Conservation (phyloP, 805 yeast genomes). For the Schizosaccharomyces osmophilus region DNA sequence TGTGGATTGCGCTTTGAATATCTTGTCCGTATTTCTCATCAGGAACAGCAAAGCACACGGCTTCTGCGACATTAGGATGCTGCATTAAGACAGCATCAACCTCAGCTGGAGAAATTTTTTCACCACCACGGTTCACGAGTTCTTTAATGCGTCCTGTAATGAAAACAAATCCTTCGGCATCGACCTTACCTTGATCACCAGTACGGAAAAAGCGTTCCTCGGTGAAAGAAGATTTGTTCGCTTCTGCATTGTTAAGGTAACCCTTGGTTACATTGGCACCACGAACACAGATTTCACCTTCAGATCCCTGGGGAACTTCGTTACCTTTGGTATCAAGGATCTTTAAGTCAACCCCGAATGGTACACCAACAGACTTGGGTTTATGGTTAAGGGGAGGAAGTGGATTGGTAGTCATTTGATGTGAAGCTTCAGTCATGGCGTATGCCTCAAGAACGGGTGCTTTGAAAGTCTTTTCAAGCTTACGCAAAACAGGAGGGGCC, state of each 20-base stretch:
- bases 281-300: conserved; percentile 45
- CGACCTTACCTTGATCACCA: conserved; percentile 50
- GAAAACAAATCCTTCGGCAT: conserved; percentile 31
- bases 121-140: conserved; percentile 55
- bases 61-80: conserved; percentile 40
- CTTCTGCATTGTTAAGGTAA: conserved; percentile 45
- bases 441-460: conserved; percentile 57
- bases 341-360: conserved; percentile 41
- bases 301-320: conserved; percentile 23
- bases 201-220: conserved; percentile 38
- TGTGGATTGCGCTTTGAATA: conserved; percentile 45
- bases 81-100: conserved; percentile 36
- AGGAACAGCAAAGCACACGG: conserved; percentile 43
- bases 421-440: conserved; percentile 58
- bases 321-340: conserved; percentile 29
- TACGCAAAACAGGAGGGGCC: conserved; percentile 38
- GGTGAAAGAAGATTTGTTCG: conserved; percentile 43
- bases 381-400: conserved; percentile 39
- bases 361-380: conserved; percentile 52
- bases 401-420: conserved; percentile 52
- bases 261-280: conserved; percentile 52
- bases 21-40: conserved; percentile 48
- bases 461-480: conserved; percentile 29
- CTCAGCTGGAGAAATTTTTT: conserved; percentile 52
- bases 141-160: conserved; percentile 53